Evolutionary conservation across 306 rosid species (phyloP), one percentile per base, ranked within the genome.

Genomic region (Citrullus colocynthis): DNA sequence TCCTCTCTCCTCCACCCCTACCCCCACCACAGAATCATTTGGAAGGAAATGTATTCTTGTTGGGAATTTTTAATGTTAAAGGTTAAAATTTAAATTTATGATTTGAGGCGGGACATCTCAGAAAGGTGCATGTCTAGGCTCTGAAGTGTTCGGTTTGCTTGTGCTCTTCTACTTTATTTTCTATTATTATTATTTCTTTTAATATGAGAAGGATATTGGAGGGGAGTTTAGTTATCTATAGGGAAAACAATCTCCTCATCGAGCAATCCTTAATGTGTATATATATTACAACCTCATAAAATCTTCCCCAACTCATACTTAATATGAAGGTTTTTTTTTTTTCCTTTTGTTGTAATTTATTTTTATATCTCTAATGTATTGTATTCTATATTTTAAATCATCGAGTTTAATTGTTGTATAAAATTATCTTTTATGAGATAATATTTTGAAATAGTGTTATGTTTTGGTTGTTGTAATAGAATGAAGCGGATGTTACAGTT

Each of bases 401-500:
- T 28, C 2, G 49, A 44, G 49, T 44, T 9, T 44, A 44, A 44
- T 44, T 44, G 9, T 44, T 44, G 6, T 60, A 60, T 30, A 30
- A 61, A 14, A 36, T 64, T 62, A 14, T 64, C 17, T 16, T 17
- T 4, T 14, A 37, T 15, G 44, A 67, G 55, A 13, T 20, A 20
- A 20, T 42, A 69, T 20, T 62, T 78, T 45, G 41, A 21, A 8
- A 30, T 30, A 13, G 14, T 32, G 30, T 44, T n/a, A 18, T 37
- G 24, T 65, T 24, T 32, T 45, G 10, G 17, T 66, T 20, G 16
- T 51, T 18, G 11, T 37, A 78, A 54, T 18, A 78, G 81, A 64
- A 36, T 20, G 81, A 78, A 10, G 75, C 57, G 28, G 79, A 76
- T 58, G 76, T 20, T 70, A 70, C n/a, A 15, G 9, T 48, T 24